phyloP scores from a whole-genome alignment of 2,329 filamentous ascomycete species.

The Aureobasidium sp. region DNA sequence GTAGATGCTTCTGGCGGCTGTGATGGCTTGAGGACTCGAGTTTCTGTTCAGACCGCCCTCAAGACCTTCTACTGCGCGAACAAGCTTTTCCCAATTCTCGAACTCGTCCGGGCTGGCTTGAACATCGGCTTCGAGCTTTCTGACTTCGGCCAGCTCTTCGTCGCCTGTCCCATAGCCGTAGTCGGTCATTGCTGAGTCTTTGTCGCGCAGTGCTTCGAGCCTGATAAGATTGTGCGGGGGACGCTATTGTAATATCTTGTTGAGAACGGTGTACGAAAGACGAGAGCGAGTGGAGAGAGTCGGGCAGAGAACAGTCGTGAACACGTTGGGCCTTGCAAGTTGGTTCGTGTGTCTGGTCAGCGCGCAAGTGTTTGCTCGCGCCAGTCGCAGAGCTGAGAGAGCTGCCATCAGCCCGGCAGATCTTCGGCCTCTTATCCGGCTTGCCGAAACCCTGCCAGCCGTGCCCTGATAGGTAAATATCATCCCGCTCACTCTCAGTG shows the following conservation, averaged over 20 bases:
- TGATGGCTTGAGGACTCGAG: conserved; percentile 87
- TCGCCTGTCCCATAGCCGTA: conserved; percentile 66
- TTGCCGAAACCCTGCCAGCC: neutral
- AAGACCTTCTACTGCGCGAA: conserved; percentile 71
- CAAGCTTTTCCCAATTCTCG: conserved; percentile 88
- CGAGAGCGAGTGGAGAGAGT: neutral
- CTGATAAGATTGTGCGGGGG: neutral
- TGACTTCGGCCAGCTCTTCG: conserved; percentile 75
- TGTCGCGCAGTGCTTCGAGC: neutral
- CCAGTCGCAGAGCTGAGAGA: neutral
- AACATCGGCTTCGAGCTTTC: conserved; percentile 67
- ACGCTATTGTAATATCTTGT: neutral
- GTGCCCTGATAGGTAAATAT: neutral
- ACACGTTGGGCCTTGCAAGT: neutral
- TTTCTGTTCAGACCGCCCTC: conserved; percentile 95
- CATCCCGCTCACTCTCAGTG: neutral
- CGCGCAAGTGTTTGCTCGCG: neutral
- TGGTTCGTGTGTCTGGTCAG: neutral
- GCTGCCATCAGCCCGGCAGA: neutral
- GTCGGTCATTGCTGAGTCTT: conserved; percentile 51
- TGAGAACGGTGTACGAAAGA: neutral
- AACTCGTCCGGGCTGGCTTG: conserved; percentile 83
- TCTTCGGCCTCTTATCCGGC: neutral
- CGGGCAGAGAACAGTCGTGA: neutral
- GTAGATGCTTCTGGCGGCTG: conserved; percentile 77